Base-by-base conservation (phyloP, 257 asterid genomes). In the Fraxinus cuspidata region DNA sequence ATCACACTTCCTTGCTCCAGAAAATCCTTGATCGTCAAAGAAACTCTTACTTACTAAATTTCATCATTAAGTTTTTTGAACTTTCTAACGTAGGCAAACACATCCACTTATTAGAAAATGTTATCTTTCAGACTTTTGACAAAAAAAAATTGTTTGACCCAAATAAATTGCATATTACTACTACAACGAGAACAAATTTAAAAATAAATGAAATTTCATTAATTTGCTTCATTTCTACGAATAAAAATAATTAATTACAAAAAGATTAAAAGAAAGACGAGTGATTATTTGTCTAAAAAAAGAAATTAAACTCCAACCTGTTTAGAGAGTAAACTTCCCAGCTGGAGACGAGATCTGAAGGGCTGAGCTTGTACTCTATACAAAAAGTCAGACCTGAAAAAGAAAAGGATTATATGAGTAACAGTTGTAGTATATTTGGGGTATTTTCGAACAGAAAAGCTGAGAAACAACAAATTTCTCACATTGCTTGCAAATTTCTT, bases 311-410 rank as follows among this genome's bases (percentile, higher is more conserved):
- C 9, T 64, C 83, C 78, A 71, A 95, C 99, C 97, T 90, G 90
- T 90, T 96, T 75, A 93, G 79, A 25, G 97, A 90, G 85, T 85
- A 96, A 31, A 82, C 85, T 1, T 96, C 99, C 98, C 98, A 96
- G 86, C 91, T 90, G 79, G 97, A 89, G 56, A 93, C 98, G 21
- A 96, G 87, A 83, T 93, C 99, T 37, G 96, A 86, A 78, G 99
- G 90, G 83, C 94, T 92, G 75, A 93, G 88, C 84, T 90, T 88
- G 91, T 88, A 92, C 81, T 93, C 88, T 58, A 90, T 92, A 58
- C 98, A 90, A 80, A 84, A 85, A n/a, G 98, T 87, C 28, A 93
- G 86, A 83, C 95, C 98, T 96, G 71, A 80, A 63, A 78, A 42
- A 74, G 38, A 10, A 25, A 70, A 34, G 15, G 35, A 13, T 0